Evolutionary conservation across 441 rosid species (phyloP), one percentile per base, ranked within the genome.

Genomic region (Syzygium malaccense): DNA sequence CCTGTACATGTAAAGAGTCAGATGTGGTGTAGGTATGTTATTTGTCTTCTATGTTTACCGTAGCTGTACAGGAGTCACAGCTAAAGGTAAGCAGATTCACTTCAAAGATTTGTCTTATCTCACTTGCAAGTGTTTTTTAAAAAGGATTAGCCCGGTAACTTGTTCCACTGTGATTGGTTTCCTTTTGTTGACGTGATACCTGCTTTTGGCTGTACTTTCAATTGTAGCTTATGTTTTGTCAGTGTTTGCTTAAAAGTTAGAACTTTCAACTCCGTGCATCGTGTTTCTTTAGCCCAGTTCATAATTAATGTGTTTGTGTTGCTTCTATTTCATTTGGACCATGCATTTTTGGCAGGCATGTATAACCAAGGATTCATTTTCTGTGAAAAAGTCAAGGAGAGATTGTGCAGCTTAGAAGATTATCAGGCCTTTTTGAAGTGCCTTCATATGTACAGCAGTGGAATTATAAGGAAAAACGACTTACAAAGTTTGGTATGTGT

Each of bases 381-480:
- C 85, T 88, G 89, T 85, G 89, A 88, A 86, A 88, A 88, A 85
- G 89, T 88, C 23, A 88, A 85, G 87, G 89, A 88, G 79, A 88
- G 87, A 71, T 58, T 88, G 49, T 88, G 89, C 85, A 88, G 89
- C 19, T 55, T 87, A 14, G 89, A 88, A 17, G 89, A 88, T 88
- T 88, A 88, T 80, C 89, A 88, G 87, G 84, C 87, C 41, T 88
- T 88, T 71, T 78, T 88, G 32, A 88, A 88, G 87, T 88, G 80
- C 66, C 89, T 88, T 53, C 71, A 88, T 37, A 88, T 88, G 28
- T 88, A 88, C 83, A 85, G 89, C 85, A 85, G 53, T 85, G 71
- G 85, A 58, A 88, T 88, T 56, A 88, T 88, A 51, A 88, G 56
- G 56, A 85, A 86, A 86, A 85, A 85, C 20, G 89, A 88, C 89